Percentiles rank a stretch among this genome's conserved stretches.
Evolutionary conservation across 2,329 filamentous ascomycete genomes (phyloP).

Genomic region (Fusarium sp.): DNA sequence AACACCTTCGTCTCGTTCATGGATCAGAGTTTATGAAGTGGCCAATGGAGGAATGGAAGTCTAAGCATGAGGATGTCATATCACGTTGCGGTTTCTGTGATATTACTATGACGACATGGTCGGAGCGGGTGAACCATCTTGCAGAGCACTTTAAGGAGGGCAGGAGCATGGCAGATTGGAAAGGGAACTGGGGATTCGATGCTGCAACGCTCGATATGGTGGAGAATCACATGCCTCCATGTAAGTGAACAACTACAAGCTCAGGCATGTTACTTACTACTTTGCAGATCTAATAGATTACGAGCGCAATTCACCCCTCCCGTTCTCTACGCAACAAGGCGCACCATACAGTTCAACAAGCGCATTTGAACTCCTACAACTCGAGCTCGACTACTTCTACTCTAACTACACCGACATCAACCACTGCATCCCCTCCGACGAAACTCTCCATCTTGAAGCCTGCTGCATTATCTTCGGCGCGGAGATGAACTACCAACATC

Average conservation of each 20-base stretch:
- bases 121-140: conserved; percentile 50
- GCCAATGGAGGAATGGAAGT: conserved; percentile 58
- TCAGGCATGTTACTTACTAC: fast-evolving
- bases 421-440: conserved; percentile 27
- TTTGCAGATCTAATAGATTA: conserved; percentile 15
- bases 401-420: conserved; percentile 37
- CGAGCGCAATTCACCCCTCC: conserved; percentile 35
- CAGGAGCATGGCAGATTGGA: conserved; percentile 55
- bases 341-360: conserved; percentile 32
- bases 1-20: conserved; percentile 56
- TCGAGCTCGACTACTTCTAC: conserved; percentile 46
- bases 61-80: conserved; percentile 46
- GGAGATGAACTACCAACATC: conserved; percentile 16
- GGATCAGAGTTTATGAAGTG: conserved; percentile 50
- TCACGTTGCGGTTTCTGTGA: conserved; percentile 57
- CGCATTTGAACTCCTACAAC: conserved; percentile 50
- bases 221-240: conserved; percentile 55
- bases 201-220: conserved; percentile 47
- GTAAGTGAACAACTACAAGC: conserved; percentile 24
- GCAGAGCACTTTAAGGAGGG: conserved; percentile 55
- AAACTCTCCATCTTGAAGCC: conserved; percentile 38
- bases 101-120: conserved; percentile 50
- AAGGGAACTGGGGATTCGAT: conserved; percentile 56
- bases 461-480: conserved; percentile 45
- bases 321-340: conserved; percentile 31